Percentiles rank a stretch among this genome's conserved stretches.
Evolutionary conservation across 2,329 filamentous ascomycete genomes (phyloP).

Genomic region (Penicillium aurantiogriseum): DNA sequence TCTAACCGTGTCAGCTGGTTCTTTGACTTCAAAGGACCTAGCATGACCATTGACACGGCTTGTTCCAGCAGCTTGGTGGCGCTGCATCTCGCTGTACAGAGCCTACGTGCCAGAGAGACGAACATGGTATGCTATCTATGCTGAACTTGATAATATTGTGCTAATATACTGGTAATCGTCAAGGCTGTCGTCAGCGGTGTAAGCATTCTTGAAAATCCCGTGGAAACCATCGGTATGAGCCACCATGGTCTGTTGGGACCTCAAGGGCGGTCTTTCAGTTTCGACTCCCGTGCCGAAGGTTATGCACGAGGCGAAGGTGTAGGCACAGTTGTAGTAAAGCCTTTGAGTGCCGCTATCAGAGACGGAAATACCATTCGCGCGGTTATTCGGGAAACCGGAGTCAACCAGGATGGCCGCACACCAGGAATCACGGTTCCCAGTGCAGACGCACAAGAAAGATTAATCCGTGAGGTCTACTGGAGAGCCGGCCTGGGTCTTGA

Average conservation of each 20-base stretch:
- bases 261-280: constrained; percentile 33
- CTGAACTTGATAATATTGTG: neutral
- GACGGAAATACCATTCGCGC: constrained; percentile 37
- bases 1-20: constrained; percentile 28
- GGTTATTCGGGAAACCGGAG: constrained; percentile 31
- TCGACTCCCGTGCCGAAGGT: constrained; percentile 34
- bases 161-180: neutral
- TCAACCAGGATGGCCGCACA: constrained; percentile 38
- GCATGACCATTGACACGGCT: constrained; percentile 41
- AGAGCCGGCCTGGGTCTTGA: constrained; percentile 26
- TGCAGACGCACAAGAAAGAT: constrained; percentile 32
- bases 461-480: constrained; percentile 36
- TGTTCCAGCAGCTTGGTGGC: constrained; percentile 42
- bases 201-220: constrained; percentile 39
- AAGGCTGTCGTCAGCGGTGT: constrained; percentile 39
- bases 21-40: constrained; percentile 29
- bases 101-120: constrained; percentile 21
- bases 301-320: constrained; percentile 39
- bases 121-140: constrained; percentile 20
- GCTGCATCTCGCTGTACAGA: constrained; percentile 41
- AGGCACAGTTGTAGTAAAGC: constrained; percentile 33
- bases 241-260: constrained; percentile 40
- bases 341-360: constrained; percentile 28
- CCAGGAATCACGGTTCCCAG: constrained; percentile 48
- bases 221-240: constrained; percentile 31